Evolutionary conservation across 1,284 basidiomycete genomes (phyloP), one percentile per base, ranked within the genome.

Genomic region (Kwoniella shivajii): DNA sequence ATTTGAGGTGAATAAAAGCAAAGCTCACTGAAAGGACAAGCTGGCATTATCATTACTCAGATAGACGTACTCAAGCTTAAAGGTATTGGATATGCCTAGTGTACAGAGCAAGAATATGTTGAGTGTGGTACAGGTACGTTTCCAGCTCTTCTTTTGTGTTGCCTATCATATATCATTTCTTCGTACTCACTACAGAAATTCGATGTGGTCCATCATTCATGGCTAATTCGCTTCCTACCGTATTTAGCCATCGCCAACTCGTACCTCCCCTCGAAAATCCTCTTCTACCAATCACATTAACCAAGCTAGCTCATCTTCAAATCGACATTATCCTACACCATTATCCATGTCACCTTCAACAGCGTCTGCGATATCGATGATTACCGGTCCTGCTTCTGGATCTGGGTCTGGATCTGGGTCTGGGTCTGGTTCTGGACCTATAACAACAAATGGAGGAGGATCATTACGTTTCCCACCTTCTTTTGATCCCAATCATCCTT

Each of bases 261-360:
- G 59, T 27, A 44, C 50, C 50, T 59, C 64, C 4, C 63, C 64
- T 45, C 57, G 61, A 33, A 66, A 66, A 58, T 20, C 54, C 24
- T 57, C 60, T 26, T 51, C 46, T n/a, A 41, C 37, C 22, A 31
- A 45, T 29, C 31, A 18, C 50, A 9, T 24, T 31, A 43, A 44
- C 50, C 18, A 24, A 6, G 29, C 27, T 14, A n/a, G n/a, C n/a
- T n/a, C n/a, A 26, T 33, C 42, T 10, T 34, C 36, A 13, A 42
- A 42, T 20, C 39, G n/a, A 34, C 47, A 65, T 30, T 64, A 65
- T 53, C 68, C 68, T 13, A 68, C 68, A 6, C 68, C 68, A 6
- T 44, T 60, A 37, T 70, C 68, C 26, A 66, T 66, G 38, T 67
- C 65, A 2, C 66, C 68, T 9, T 46, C 58, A 41, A 29, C 50